Evolutionary conservation across 2,329 filamentous ascomycete species (phyloP).

Genomic region (Daldinia sp.): DNA sequence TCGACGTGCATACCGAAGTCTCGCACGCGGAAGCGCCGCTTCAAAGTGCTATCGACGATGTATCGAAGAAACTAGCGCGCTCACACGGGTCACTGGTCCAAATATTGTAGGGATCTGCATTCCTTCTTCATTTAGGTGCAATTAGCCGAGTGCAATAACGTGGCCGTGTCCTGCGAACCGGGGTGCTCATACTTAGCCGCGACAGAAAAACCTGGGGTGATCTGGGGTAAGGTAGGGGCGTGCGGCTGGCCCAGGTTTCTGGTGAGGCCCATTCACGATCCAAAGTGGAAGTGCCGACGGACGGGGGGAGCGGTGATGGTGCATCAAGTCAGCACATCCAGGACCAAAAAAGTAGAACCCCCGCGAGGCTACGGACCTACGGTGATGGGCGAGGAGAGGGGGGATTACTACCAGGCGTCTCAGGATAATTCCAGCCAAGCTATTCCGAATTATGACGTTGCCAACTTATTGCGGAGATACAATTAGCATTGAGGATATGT

Average conservation of each 20-base stretch:
- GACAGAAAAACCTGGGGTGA: constrained; percentile 40
- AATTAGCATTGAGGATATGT: neutral
- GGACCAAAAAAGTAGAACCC: constrained; percentile 3
- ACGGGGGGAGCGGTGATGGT: constrained; percentile 15
- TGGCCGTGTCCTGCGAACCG: constrained; percentile 17
- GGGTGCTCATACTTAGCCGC: constrained; percentile 40
- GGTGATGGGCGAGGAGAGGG: constrained; percentile 23
- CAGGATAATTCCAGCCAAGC: constrained; percentile 10
- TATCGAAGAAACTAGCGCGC: constrained; percentile 26
- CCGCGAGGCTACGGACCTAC: constrained; percentile 26
- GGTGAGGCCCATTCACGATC: constrained; percentile 16
- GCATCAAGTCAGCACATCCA: constrained; percentile 13
- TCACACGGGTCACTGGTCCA: constrained; percentile 15
- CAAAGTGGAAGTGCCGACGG: constrained; percentile 31
- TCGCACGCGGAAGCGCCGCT: constrained; percentile 36
- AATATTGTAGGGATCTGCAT: constrained; percentile 18
- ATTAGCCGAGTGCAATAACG: constrained; percentile 39
- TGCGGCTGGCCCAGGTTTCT: constrained; percentile 33
- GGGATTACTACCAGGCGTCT: constrained; percentile 7
- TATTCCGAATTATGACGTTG: constrained; percentile 5
- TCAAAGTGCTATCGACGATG: constrained; percentile 26
- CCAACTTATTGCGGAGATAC: constrained; percentile 9
- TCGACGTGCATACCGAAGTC: constrained; percentile 15
- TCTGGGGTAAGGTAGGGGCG: constrained; percentile 26
- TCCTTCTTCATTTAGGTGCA: constrained; percentile 30